Conservation (phyloP, 2,329 filamentous ascomycete genomes). For the Hypocreales sp. region DNA sequence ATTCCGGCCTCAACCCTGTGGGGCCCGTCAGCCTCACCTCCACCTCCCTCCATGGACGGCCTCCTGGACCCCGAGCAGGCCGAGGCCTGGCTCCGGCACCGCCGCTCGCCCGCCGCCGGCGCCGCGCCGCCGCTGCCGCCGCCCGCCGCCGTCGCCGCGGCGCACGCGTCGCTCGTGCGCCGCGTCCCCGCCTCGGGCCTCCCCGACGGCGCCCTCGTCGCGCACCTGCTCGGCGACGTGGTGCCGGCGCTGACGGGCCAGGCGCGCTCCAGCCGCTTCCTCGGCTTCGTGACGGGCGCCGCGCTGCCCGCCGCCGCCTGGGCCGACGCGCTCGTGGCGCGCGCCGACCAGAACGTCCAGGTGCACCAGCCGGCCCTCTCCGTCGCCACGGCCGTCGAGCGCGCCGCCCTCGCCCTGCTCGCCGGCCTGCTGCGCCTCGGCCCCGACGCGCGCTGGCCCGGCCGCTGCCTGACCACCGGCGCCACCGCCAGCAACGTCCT, state of each 20-base stretch:
- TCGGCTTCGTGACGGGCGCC: slow-evolving; percentile 80
- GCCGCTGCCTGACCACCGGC: slow-evolving; percentile 39
- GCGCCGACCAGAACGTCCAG: slow-evolving; percentile 69
- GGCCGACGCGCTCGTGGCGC: slow-evolving; percentile 71
- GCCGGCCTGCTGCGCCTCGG: slow-evolving; percentile 49
- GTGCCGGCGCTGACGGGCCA: slow-evolving; percentile 50
- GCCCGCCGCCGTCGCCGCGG: slow-evolving; percentile 15
- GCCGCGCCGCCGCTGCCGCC: slow-evolving; percentile 23
- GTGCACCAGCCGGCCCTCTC: slow-evolving; percentile 69
- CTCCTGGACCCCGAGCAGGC: background rate
- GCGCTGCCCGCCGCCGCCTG: slow-evolving; percentile 63
- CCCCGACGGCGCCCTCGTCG: slow-evolving; percentile 12
- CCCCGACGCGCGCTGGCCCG: slow-evolving; percentile 37
- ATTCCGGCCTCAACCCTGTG: too few species aligned
- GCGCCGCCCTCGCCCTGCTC: slow-evolving; percentile 53
- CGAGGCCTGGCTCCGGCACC: slow-evolving; percentile 8
- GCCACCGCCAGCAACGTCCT: slow-evolving; percentile 70
- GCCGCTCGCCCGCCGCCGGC: slow-evolving; percentile 5
- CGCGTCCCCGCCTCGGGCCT: slow-evolving; percentile 15
- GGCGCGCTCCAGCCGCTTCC: slow-evolving; percentile 55
- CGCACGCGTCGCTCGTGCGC: slow-evolving; percentile 21
- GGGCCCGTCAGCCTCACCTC: too few species aligned
- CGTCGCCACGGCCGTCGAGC: slow-evolving; percentile 62
- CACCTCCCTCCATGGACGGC: too few species aligned
- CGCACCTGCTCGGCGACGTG: slow-evolving; percentile 29